phyloP scores from a whole-genome alignment of 768 basidiomycete species.

The Mycena latifolia region DNA sequence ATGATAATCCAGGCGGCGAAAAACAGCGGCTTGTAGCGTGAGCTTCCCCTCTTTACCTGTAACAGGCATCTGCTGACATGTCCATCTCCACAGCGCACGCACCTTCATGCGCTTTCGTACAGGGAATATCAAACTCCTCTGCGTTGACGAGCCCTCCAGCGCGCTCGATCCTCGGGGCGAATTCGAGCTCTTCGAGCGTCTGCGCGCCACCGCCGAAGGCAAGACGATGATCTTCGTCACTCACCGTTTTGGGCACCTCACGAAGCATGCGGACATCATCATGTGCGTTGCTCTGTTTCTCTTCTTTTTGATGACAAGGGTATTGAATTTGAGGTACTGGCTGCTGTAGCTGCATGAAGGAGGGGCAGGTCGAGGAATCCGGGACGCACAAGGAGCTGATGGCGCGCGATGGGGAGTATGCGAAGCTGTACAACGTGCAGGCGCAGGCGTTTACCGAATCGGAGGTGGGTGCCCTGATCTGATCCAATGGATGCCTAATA shows the following conservation, averaged over 20 bases:
- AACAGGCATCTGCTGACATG: no score
- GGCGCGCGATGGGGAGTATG: slow-evolving; percentile 31
- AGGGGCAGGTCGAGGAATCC: slow-evolving; percentile 28
- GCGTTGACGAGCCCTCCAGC: slow-evolving; percentile 37
- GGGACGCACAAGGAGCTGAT: slow-evolving; percentile 33
- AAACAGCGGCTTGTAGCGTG: slow-evolving; percentile 36
- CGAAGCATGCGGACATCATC: slow-evolving; percentile 36
- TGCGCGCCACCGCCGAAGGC: slow-evolving; percentile 24
- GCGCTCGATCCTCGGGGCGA: slow-evolving; percentile 36
- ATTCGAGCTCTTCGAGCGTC: slow-evolving; percentile 31
- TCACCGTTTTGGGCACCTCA: slow-evolving; percentile 35
- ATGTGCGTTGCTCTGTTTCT: slow-evolving; percentile 22
- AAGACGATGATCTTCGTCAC: slow-evolving; percentile 38
- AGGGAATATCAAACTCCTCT: slow-evolving; percentile 30
- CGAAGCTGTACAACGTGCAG: slow-evolving; percentile 41
- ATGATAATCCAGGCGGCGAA: no score
- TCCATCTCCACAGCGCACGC: slow-evolving; percentile 21
- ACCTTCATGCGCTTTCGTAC: slow-evolving; percentile 36
- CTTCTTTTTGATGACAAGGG: no score
- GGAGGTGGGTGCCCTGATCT: no score
- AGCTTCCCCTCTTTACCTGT: background rate
- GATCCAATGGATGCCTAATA: no score
- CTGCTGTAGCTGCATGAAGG: slow-evolving; percentile 37
- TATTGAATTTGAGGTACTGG: no score
- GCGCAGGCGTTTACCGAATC: slow-evolving; percentile 46